Evolutionary conservation across 257 asterid genomes (phyloP).

Genomic region (Linderniella brevidens): DNA sequence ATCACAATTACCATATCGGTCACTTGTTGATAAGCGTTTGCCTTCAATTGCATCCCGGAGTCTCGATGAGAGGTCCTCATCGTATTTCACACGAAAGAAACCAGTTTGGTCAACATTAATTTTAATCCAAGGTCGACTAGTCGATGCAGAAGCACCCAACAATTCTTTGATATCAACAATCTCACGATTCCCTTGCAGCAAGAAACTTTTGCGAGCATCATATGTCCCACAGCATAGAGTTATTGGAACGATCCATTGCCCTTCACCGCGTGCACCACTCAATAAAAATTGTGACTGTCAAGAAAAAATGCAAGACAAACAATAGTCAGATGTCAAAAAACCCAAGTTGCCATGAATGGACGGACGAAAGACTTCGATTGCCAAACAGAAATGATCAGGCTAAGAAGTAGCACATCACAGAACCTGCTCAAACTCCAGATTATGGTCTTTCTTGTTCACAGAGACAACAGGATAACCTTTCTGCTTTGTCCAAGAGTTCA

Average conservation of each 20-base stretch:
- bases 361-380: not conserved
- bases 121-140: conserved; percentile 57
- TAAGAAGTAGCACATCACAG: conserved; percentile 7
- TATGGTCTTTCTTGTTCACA: conserved; percentile 48
- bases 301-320: not conserved
- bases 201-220: conserved; percentile 48
- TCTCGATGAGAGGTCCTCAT: conserved; percentile 61
- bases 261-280: conserved; percentile 69
- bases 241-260: conserved; percentile 88
- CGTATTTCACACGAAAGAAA: conserved; percentile 82
- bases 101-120: conserved; percentile 75
- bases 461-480: conserved; percentile 85
- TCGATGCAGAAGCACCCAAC: conserved; percentile 26
- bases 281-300: conserved; percentile 68
- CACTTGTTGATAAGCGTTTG: conserved; percentile 52
- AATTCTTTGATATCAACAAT: conserved; percentile 43
- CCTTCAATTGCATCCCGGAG: conserved; percentile 73
- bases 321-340: not conserved
- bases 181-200: conserved; percentile 55
- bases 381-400: conserved; percentile 5
- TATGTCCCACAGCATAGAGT: conserved; percentile 65
- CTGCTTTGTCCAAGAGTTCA: conserved; percentile 93
- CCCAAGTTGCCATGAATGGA: not conserved
- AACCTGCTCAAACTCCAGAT: conserved; percentile 84
- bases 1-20: conserved; percentile 48